Evolutionary conservation across 2,329 filamentous ascomycete species (phyloP), one percentile per base, ranked within the genome.

Genomic region (Atkinsonella hypoxylon): DNA sequence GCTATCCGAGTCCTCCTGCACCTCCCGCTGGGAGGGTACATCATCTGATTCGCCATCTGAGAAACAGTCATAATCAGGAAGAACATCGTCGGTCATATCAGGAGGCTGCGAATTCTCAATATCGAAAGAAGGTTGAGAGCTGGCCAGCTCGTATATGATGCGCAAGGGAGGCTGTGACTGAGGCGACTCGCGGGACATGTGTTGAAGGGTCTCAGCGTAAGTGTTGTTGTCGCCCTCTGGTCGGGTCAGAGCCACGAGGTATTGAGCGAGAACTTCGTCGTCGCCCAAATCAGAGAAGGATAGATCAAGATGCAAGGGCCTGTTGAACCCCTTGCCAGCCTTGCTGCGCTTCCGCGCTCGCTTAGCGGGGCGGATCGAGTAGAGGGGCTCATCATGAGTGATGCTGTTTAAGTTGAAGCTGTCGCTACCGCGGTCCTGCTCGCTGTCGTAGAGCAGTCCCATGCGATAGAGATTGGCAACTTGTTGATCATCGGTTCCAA

Each of bases 391-490:
- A 17, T 63, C 61, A 44, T 65, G 66, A 44, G 58, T 61, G 51
- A 73, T 71, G 51, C 61, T 62, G 52, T 68, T 67, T 31, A 74
- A 61, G 50, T 59, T 60, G 56, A 75, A 71, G 36, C 47, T 53
- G 4, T 61, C 64, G 10, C 56, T 53, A 11, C 64, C 64, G 5
- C 56, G 55, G 9, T 64, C 63, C 12, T 62, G 56, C 45, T 64
- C 59, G 40, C 69, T 61, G 49, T 72, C 63, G 56, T 74, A 74
- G 15, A 75, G 62, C 47, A 75, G 56, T 1, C 71, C 72, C 54
- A 72, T 61, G 30, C 64, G 63, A 55, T 74, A 75, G 30, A 74
- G 64, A 51, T 72, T 64, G 1, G 64, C 67, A 1, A 69, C 56
- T 41, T 70, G 61, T 17, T 60, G 62, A 40, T 70, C 68, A 11